Conservation (phyloP, 495 filamentous ascomycete species). For the Aspergillus sparsus region DNA sequence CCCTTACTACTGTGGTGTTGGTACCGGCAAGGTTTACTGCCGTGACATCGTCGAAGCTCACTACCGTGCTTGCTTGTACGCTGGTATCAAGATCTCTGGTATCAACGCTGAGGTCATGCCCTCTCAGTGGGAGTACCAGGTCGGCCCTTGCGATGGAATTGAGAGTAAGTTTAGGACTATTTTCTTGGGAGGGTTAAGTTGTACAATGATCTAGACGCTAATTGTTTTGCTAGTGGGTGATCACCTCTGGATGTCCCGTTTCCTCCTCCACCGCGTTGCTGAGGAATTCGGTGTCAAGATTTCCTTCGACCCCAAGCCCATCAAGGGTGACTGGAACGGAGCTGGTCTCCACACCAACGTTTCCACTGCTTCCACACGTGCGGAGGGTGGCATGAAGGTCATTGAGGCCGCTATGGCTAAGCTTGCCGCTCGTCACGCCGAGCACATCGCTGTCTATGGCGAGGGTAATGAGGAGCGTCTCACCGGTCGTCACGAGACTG, state of each 20-base stretch:
- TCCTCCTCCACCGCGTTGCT: constrained; percentile 92
- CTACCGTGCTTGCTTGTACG: constrained; percentile 95
- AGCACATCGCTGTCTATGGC: constrained; percentile 98
- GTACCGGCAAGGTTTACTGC: constrained; percentile 95
- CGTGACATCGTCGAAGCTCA: constrained; percentile 98
- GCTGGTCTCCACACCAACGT: constrained; percentile 98
- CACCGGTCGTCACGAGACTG: constrained; percentile 95
- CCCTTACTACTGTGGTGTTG: constrained; percentile 99
- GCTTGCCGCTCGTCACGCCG: constrained; percentile 82
- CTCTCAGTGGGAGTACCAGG: constrained; percentile 99
- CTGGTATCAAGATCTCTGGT: constrained; percentile 91
- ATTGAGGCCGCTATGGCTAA: constrained; percentile 87
- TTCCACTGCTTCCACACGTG: constrained; percentile 81
- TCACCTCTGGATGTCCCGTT: constrained; percentile 95
- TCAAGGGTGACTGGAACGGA: constrained; percentile 99
- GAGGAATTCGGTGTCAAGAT: constrained; percentile 98
- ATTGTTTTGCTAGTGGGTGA: constrained; percentile 70
- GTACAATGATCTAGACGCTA: constrained; percentile 13
- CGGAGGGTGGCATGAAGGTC: constrained; percentile 89
- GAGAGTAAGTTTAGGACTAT: constrained; percentile 55
- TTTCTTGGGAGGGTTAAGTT: constrained; percentile 9
- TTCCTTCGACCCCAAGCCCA: constrained; percentile 96
- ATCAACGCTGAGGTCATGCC: constrained; percentile 99
- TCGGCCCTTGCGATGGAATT: constrained; percentile 92
- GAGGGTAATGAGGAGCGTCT: constrained; percentile 91